phyloP scores from a whole-genome alignment of 1,284 basidiomycete species.

The Exobasidium cylindrosporum region DNA sequence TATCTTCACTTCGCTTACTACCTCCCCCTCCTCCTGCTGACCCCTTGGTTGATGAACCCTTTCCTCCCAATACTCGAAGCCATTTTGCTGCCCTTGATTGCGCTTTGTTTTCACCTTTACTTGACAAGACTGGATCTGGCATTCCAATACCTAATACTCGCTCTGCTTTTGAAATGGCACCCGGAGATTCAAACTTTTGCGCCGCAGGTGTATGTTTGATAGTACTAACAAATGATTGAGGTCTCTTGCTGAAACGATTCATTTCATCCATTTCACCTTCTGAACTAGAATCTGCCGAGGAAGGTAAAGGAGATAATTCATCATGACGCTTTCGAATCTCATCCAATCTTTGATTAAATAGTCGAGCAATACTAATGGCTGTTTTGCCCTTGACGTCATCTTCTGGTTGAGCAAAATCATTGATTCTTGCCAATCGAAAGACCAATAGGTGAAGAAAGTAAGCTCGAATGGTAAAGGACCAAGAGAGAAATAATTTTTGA shows the following conservation, averaged over 20 bases:
- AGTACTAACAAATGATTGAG: conserved; percentile 45
- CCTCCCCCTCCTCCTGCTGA: conserved; percentile 1
- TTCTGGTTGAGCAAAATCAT: conserved; percentile 34
- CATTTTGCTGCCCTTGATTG: conserved; percentile 46
- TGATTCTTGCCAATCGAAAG: conserved; percentile 46
- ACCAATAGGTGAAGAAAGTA: conserved; percentile 50
- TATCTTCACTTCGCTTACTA: not conserved
- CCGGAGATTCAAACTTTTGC: conserved; percentile 19
- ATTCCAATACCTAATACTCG: conserved; percentile 42
- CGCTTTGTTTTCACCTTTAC: conserved; percentile 21
- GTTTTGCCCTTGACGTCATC: conserved; percentile 37
- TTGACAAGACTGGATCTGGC: conserved; percentile 21
- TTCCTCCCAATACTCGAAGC: conserved; percentile 39
- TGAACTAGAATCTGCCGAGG: conserved; percentile 29
- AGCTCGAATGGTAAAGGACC: conserved; percentile 52
- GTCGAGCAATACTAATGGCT: conserved; percentile 30
- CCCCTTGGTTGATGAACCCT: not conserved
- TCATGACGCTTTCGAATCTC: conserved; percentile 42
- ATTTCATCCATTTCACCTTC: conserved; percentile 30
- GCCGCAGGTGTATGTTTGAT: conserved; percentile 43
- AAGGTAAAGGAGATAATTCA: conserved; percentile 30
- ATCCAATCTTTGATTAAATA: conserved; percentile 44
- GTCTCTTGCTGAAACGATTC: not conserved
- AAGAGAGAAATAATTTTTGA: conserved; percentile 50
- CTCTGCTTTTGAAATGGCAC: conserved; percentile 35